Evolutionary conservation across 1,139 yeast genomes (phyloP).

Genomic region (Suhomyces terraborum): DNA sequence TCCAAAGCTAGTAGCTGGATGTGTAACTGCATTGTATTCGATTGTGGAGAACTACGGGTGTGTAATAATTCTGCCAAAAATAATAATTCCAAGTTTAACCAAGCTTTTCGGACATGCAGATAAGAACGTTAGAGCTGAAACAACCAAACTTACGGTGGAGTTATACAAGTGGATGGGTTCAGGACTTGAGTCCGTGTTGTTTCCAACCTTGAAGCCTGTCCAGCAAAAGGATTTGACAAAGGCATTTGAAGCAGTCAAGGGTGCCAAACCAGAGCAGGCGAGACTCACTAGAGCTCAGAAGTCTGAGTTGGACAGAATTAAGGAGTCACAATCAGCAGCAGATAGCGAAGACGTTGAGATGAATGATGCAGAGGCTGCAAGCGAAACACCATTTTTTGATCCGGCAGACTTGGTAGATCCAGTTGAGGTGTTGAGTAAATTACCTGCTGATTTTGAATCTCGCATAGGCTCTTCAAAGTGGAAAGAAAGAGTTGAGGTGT

Average conservation of each 20-base stretch:
- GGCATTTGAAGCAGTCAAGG: constrained; percentile 58
- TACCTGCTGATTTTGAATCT: constrained; percentile 63
- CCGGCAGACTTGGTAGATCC: constrained; percentile 46
- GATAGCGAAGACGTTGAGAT: constrained; percentile 43
- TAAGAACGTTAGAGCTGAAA: constrained; percentile 78
- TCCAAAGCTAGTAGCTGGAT: constrained; percentile 80
- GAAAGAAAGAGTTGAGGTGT: constrained; percentile 89
- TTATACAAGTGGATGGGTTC: constrained; percentile 78
- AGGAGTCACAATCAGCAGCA: constrained; percentile 15
- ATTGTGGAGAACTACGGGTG: constrained; percentile 74
- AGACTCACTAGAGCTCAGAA: constrained; percentile 58
- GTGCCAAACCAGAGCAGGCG: constrained; percentile 52
- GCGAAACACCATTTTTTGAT: constrained; percentile 28
- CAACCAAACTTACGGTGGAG: constrained; percentile 69
- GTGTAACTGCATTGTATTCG: constrained; percentile 56
- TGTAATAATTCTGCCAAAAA: constrained; percentile 57
- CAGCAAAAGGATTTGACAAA: constrained; percentile 84
- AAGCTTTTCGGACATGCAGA: constrained; percentile 86
- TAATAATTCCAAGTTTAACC: constrained; percentile 60
- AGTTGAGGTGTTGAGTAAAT: constrained; percentile 59
- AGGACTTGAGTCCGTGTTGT: constrained; percentile 57
- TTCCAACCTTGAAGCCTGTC: constrained; percentile 81
- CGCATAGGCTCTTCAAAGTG: constrained; percentile 68
- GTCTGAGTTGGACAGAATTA: constrained; percentile 22
- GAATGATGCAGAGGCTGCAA: constrained; percentile 30